phyloP scores from a whole-genome alignment of 495 filamentous ascomycete species.

The Neurospora sp. region DNA sequence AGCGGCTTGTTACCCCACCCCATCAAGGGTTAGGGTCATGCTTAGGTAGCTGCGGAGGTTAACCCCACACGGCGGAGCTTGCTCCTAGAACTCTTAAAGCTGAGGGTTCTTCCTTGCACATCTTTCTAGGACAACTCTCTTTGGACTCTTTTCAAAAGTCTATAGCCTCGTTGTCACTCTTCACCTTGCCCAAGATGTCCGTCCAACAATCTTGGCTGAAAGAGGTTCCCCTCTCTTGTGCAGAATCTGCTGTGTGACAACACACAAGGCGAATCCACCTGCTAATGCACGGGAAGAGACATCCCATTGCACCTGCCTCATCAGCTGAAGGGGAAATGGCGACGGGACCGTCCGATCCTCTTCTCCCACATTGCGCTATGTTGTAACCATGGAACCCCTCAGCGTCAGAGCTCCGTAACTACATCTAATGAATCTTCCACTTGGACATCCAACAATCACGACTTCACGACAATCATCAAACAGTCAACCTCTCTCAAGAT shows the following conservation, averaged over 20 bases:
- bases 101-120: background rate
- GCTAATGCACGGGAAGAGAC: background rate
- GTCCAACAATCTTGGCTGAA: background rate
- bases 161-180: background rate
- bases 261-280: background rate
- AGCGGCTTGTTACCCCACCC: background rate
- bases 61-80: background rate
- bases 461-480: background rate
- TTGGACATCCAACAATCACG: background rate
- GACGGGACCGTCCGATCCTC: no score
- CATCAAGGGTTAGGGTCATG: background rate
- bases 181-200: background rate
- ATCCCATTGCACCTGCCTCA: background rate
- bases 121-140: background rate
- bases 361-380: no score
- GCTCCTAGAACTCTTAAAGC: background rate
- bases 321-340: no score
- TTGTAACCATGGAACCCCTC: background rate
- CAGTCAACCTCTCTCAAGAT: background rate
- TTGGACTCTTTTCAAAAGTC: background rate
- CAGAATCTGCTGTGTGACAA: background rate
- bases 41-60: background rate
- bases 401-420: background rate
- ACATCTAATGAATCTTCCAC: background rate
- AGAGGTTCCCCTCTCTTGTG: background rate